Evolutionary conservation across 306 rosid species (phyloP), one percentile per base, ranked within the genome.

Genomic region (Senna tora): DNA sequence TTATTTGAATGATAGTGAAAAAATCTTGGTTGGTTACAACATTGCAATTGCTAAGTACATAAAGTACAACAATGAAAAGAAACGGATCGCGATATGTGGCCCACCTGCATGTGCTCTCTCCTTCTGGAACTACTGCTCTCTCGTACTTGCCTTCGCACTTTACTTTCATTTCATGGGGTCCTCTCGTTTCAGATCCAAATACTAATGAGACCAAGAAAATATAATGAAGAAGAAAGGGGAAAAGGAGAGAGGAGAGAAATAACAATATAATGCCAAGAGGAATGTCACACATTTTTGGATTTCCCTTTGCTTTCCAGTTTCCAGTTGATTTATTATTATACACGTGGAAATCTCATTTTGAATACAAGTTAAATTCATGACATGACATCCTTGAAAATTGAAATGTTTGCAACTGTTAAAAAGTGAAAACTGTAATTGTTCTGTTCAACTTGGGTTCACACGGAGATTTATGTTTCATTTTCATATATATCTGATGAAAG

Each of bases 11-110:
- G 59, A 28, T 38, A 46, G 42, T 60, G 34, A 34, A 22, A 34
- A 46, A 60, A 61, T 63, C 70, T 71, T 58, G 50, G 71, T 51
- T 58, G 75, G 71, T 22, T 72, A 36, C 55, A 6, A 11, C 43
- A 36, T 63, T 1, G 2, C 30, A 25, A 25, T 25, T 25, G 36
- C 16, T 14, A 32, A 51, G 61, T 39, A 45, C 67, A 33, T 19
- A 55, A 11, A 38, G 63, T 38, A 22, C 70, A n/a, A 6, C 11
- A 25, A 39, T 19, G 30, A 22, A n/a, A 62, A 15, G 54, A 41
- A 61, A 51, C 17, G 4, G 19, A 36, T 33, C 39, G 11, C 36
- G 2, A 36, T 61, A 56, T 21, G 67, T 45, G 73, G 22, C 76
- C 67, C 41, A 2, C 63, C 14, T 59, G 1, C 20, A 19, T 14